Conservation (phyloP, 768 basidiomycete species). For the Termitomyces sp. region DNA sequence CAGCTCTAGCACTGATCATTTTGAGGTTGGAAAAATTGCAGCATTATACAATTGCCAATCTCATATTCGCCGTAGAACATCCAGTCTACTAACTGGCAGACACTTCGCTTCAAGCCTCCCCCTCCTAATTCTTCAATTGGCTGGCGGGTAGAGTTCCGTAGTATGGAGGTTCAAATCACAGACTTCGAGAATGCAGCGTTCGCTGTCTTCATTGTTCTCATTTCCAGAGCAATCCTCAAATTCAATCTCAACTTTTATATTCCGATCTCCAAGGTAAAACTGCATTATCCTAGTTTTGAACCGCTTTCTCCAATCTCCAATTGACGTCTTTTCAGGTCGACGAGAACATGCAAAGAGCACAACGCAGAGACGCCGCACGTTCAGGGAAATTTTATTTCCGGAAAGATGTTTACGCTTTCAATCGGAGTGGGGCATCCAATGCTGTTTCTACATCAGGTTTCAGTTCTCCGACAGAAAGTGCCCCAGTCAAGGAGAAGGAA, state of each 20-base stretch:
- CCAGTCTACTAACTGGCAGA: slow-evolving; percentile 99
- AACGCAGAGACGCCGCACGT: slow-evolving; percentile 70
- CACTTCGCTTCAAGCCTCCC: slow-evolving; percentile 96
- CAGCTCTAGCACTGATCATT: slow-evolving; percentile 82
- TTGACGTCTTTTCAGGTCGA: slow-evolving; percentile 62
- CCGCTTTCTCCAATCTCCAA: not conserved
- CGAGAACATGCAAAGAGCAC: slow-evolving; percentile 92
- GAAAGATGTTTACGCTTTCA: slow-evolving; percentile 70
- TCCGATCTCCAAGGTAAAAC: slow-evolving; percentile 86
- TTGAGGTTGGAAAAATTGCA: slow-evolving; percentile 57
- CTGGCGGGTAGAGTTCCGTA: slow-evolving; percentile 97
- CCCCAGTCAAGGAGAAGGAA: slow-evolving; percentile 47
- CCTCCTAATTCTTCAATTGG: slow-evolving; percentile 90
- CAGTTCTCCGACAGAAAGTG: slow-evolving; percentile 28
- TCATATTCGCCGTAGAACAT: slow-evolving; percentile 58
- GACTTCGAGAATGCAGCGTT: slow-evolving; percentile 99
- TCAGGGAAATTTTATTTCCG: slow-evolving; percentile 86
- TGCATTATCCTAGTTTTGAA: not conserved
- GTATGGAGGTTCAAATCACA: slow-evolving; percentile 98
- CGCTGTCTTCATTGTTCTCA: slow-evolving; percentile 87
- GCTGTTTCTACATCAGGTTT: slow-evolving; percentile 41
- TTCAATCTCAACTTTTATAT: slow-evolving; percentile 94
- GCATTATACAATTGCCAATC: not conserved
- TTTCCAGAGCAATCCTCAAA: slow-evolving; percentile 88
- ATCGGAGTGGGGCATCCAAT: slow-evolving; percentile 35